These are phyloP conservation scores for Begonia fuchsioides DNA, from an alignment of 306 rosid genomes.

Conservation along the genomic window DNA sequence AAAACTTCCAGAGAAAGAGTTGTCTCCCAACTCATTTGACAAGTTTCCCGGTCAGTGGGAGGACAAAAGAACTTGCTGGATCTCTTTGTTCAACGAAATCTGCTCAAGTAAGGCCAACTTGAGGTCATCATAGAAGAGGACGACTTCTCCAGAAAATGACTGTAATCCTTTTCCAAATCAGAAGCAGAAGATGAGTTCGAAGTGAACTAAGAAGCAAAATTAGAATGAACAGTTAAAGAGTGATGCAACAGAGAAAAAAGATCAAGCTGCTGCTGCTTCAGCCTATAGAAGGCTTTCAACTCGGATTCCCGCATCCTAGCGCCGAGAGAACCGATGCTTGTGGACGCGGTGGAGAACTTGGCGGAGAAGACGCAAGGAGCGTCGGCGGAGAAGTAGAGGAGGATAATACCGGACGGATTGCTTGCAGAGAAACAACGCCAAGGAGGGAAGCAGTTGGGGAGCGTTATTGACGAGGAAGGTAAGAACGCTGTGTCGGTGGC, in stretches of 20 bases:
- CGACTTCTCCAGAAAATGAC: neutral
- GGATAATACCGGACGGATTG: conserved; percentile 15
- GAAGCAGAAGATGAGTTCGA: conserved; percentile 11
- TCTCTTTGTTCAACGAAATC: conserved; percentile 58
- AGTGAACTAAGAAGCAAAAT: conserved; percentile 9
- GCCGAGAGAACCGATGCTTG: conserved; percentile 17
- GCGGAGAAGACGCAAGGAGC: conserved; percentile 27
- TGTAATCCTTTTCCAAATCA: conserved; percentile 2
- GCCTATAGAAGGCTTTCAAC: conserved; percentile 58
- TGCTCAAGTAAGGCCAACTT: conserved; percentile 39
- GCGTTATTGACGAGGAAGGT: too few relatives aligned
- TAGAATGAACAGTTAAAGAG: conserved; percentile 7
- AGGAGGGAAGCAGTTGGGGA: too few relatives aligned
- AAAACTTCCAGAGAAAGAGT: conserved; percentile 23
- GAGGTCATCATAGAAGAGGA: conserved; percentile 24
- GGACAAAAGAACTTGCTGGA: conserved; percentile 47
- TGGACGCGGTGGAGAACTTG: conserved; percentile 4
- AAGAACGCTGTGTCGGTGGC: too few relatives aligned
- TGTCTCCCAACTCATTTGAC: conserved; percentile 13
- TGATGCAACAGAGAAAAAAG: conserved; percentile 51
- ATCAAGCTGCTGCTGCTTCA: conserved; percentile 42
- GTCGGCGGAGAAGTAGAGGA: conserved; percentile 33
- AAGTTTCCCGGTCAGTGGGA: conserved; percentile 37
- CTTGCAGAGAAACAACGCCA: neutral
- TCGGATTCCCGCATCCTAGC: conserved; percentile 65